Conservation (phyloP, 768 basidiomycete genomes). For the Hydnomerulius pinastri region DNA sequence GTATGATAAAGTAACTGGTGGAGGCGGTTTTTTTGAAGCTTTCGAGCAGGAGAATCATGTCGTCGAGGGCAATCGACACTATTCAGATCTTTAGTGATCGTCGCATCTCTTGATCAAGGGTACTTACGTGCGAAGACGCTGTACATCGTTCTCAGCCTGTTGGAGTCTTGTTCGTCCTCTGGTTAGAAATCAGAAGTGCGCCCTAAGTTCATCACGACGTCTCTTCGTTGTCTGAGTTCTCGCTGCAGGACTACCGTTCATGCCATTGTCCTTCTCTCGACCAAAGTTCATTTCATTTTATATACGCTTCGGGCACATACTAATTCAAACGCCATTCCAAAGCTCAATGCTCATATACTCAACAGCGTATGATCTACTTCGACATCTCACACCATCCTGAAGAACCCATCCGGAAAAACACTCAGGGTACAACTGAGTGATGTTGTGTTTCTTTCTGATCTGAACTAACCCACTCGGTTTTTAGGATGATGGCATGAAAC, state of each 20-base stretch:
- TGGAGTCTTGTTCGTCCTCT: constrained; percentile 85
- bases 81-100: background rate
- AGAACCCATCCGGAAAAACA: too few species aligned
- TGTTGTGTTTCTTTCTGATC: too few species aligned
- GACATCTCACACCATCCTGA: too few species aligned
- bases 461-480: too few species aligned
- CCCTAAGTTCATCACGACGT: constrained; percentile 88
- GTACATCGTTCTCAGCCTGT: constrained; percentile 77
- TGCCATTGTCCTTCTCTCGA: too few species aligned
- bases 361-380: too few species aligned
- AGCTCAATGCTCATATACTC: too few species aligned
- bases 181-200: constrained; percentile 84
- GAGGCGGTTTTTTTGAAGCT: constrained; percentile 25
- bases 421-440: too few species aligned
- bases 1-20: constrained; percentile 40
- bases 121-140: constrained; percentile 66
- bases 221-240: constrained; percentile 78
- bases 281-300: too few species aligned
- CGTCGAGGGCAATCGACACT: constrained; percentile 53
- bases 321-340: too few species aligned
- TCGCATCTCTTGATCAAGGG: background rate
- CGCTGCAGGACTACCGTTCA: constrained; percentile 54
- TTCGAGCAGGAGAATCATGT: constrained; percentile 9
- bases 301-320: too few species aligned
- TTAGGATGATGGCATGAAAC: too few species aligned